Percentiles rank a stretch among this genome's conserved stretches.
Evolutionary conservation across 345 rosid genomes (phyloP).

Genomic region (Sapria himalayana): DNA sequence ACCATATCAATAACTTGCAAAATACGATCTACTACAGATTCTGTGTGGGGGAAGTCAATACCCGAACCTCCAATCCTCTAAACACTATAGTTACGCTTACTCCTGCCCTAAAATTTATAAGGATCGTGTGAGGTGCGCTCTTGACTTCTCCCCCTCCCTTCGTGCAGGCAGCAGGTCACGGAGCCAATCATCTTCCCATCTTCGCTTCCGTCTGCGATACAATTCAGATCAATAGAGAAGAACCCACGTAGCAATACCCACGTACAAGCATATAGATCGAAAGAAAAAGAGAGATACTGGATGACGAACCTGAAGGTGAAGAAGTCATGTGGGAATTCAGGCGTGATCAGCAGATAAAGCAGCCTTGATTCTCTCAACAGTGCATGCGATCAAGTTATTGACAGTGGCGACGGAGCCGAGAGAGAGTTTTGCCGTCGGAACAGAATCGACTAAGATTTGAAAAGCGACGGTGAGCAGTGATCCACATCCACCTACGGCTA

Average conservation of each 20-base stretch:
- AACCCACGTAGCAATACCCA: no score
- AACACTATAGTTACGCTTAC: no score
- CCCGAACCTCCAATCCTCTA: slow-evolving; percentile 68
- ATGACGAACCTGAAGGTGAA: no score
- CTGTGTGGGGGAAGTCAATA: slow-evolving; percentile 71
- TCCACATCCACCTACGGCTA: slow-evolving; percentile 20
- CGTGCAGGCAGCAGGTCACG: no score
- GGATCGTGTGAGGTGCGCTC: slow-evolving; percentile 80
- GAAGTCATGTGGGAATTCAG: slow-evolving; percentile 8
- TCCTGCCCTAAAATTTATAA: no score
- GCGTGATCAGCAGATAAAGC: slow-evolving; percentile 25
- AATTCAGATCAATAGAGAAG: neutral
- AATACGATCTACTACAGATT: no score
- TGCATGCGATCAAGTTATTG: slow-evolving; percentile 49
- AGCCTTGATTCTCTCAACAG: slow-evolving; percentile 52
- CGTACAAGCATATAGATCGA: no score
- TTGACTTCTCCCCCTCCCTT: slow-evolving; percentile 41
- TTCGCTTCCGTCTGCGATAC: slow-evolving; percentile 5
- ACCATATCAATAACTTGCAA: no score
- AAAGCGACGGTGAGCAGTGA: slow-evolving; percentile 67
- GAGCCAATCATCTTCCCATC: slow-evolving; percentile 5
- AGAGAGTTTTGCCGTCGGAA: slow-evolving; percentile 66
- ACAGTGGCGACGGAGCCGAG: slow-evolving; percentile 70
- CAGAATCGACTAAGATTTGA: slow-evolving; percentile 57
- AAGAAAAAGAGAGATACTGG: no score